Evolutionary conservation across 148 eudicot species (phyloP).

Genomic region (Dysphania ambrosioides): DNA sequence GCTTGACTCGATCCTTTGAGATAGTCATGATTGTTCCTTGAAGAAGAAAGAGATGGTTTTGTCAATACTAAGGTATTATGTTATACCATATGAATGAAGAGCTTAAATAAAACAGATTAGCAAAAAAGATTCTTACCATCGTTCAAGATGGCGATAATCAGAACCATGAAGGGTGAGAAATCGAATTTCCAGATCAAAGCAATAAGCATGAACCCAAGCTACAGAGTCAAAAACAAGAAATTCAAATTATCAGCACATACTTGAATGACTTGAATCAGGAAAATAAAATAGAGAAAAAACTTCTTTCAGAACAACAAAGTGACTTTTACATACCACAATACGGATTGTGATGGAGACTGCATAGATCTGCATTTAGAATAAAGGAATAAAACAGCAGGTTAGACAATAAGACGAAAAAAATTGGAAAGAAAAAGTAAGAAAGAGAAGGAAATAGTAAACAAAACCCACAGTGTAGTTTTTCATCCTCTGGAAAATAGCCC

Average conservation of each 20-base stretch:
- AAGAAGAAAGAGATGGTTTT: constrained; percentile 3
- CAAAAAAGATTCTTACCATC: constrained; percentile 53
- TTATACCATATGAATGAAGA: neutral
- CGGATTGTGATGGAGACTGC: too few species aligned
- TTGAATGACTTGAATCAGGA: constrained; percentile 1
- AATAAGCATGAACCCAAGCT: too few species aligned
- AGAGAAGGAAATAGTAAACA: too few species aligned
- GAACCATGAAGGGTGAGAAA: constrained; percentile 98
- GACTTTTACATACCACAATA: neutral
- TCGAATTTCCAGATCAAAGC: constrained; percentile 25
- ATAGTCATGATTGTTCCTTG: constrained; percentile 95
- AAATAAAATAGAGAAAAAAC: too few species aligned
- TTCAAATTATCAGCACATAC: too few species aligned
- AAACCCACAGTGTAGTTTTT: too few species aligned
- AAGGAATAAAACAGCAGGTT: neutral
- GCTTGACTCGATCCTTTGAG: constrained; percentile 93
- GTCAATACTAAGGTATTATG: neutral
- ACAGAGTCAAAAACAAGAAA: too few species aligned
- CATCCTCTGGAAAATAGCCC: too few species aligned
- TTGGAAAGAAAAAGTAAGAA: too few species aligned
- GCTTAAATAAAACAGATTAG: neutral
- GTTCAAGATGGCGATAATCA: constrained; percentile 93
- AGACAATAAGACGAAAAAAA: too few species aligned
- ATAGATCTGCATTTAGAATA: neutral
- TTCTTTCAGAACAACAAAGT: neutral